Evolutionary conservation across 768 basidiomycete species (phyloP).

Genomic region (Lentinula sp.): DNA sequence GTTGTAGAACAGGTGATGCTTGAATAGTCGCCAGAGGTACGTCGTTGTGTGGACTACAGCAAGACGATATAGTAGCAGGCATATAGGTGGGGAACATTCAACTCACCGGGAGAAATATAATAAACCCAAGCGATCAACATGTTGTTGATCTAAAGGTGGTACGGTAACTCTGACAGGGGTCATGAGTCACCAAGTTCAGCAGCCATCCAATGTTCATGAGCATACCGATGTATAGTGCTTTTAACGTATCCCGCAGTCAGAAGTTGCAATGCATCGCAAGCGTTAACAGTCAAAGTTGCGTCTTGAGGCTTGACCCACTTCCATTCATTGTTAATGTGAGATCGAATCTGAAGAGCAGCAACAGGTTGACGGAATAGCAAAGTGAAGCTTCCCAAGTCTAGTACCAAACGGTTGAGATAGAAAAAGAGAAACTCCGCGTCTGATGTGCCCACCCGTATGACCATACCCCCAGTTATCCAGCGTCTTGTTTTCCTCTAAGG

Average conservation of each 20-base stretch:
- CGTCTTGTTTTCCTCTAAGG: slow-evolving; percentile 30
- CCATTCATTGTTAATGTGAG: slow-evolving; percentile 39
- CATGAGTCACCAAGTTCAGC: background rate
- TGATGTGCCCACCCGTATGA: slow-evolving; percentile 28
- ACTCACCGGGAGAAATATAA: slow-evolving; percentile 44
- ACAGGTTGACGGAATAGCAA: slow-evolving; percentile 51
- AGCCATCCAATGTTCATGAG: slow-evolving; percentile 29
- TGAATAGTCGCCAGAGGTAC: slow-evolving; percentile 32
- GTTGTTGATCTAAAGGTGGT: slow-evolving; percentile 47
- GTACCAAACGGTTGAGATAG: background rate
- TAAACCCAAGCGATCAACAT: slow-evolving; percentile 45
- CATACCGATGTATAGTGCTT: slow-evolving; percentile 32
- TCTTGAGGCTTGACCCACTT: slow-evolving; percentile 49
- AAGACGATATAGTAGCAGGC: background rate
- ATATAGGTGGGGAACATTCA: background rate
- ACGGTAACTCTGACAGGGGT: slow-evolving; percentile 27
- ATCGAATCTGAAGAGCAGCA: slow-evolving; percentile 45
- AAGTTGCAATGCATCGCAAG: slow-evolving; percentile 37
- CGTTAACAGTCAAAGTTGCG: slow-evolving; percentile 41
- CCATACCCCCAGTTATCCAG: slow-evolving; percentile 31
- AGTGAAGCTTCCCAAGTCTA: slow-evolving; percentile 44
- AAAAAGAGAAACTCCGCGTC: background rate
- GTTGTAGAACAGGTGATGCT: slow-evolving; percentile 38
- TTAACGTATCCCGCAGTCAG: slow-evolving; percentile 42
- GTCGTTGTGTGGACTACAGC: slow-evolving; percentile 39